Evolutionary conservation across 768 basidiomycete genomes (phyloP), one percentile per base, ranked within the genome.

Genomic region (Phanerochaete carnosa): DNA sequence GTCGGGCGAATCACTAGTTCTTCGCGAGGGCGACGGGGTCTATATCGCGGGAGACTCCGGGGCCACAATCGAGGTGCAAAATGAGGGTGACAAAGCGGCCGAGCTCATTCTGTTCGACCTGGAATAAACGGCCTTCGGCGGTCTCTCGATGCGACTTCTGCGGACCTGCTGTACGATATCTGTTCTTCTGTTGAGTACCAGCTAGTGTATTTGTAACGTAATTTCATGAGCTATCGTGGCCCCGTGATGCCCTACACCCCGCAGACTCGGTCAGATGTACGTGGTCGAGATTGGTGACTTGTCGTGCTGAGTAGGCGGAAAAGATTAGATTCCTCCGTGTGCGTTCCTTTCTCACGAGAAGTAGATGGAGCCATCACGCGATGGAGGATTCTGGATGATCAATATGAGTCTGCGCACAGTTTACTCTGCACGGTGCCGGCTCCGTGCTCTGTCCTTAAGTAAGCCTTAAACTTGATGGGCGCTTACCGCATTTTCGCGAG

Each of bases 1-100:
- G 2, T 76, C 70, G 4, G 69, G 72, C 1, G 76, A 73, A 19
- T 71, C 82, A 59, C 60, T 85, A 3, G 84, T 81, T 39, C 72
- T 96, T 56, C 82, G 83, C 32, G 95, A 98, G 66, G 95, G 95
- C 0, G 95, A 98, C 68, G 94, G 93, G 0, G 86, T 87, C 13
- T 98, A 94, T 72, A 71, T 96, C 47, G 66, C 74, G 49, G 79
- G 82, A 1, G 82, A 76, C 1, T 72, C 76, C 0, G 79, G 75
- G 0, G 78, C 82, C 23, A 76, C 71, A 57, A 51, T 82, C 45
- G 67, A 74, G 32, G 76, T 88, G 2, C 80, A 83, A 71, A 95
- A 93, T 65, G 76, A 80, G 3, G 91, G 92, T 0, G 82, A 84
- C 56, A 74, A 70, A 26, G 78, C 79, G 13, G 90, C 86, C 0